Evolutionary conservation across 2,329 filamentous ascomycete species (phyloP).

Genomic region (Scedosporium aurantiacum): DNA sequence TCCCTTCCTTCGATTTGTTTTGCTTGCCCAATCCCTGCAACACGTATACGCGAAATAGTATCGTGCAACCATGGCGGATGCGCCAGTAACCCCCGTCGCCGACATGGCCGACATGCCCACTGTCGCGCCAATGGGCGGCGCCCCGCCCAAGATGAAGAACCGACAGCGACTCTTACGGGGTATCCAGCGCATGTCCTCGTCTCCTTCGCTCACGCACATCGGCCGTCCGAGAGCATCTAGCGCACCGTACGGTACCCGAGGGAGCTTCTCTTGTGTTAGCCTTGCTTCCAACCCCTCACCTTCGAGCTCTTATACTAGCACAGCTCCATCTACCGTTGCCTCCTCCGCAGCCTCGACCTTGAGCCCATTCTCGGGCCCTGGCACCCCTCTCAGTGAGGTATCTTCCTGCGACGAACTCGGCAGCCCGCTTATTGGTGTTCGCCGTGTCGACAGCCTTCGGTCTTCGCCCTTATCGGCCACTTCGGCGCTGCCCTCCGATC

Average conservation of each 20-base stretch:
- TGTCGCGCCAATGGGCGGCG: not conserved
- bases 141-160: slow-evolving; percentile 3
- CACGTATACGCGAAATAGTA: not conserved
- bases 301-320: slow-evolving; percentile 18
- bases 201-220: slow-evolving; percentile 55
- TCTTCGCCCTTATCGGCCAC: slow-evolving; percentile 34
- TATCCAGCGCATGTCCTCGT: slow-evolving; percentile 73
- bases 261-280: slow-evolving; percentile 43
- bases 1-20: not conserved
- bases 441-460: slow-evolving; percentile 11
- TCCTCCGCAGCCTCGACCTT: slow-evolving; percentile 24
- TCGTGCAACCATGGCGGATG: not conserved
- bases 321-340: slow-evolving; percentile 29
- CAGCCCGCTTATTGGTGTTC: slow-evolving; percentile 23
- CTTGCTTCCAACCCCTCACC: slow-evolving; percentile 28
- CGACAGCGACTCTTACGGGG: slow-evolving; percentile 61
- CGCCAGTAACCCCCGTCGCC: not conserved
- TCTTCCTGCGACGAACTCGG: slow-evolving; percentile 29
- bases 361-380: slow-evolving; percentile 16
- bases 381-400: slow-evolving; percentile 28
- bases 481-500: slow-evolving; percentile 51
- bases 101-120: not conserved
- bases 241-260: slow-evolving; percentile 52
- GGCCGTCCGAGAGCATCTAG: slow-evolving; percentile 55
- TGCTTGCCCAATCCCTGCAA: not conserved